phyloP scores from a whole-genome alignment of 441 rosid genomes.

The Populus hybrid region DNA sequence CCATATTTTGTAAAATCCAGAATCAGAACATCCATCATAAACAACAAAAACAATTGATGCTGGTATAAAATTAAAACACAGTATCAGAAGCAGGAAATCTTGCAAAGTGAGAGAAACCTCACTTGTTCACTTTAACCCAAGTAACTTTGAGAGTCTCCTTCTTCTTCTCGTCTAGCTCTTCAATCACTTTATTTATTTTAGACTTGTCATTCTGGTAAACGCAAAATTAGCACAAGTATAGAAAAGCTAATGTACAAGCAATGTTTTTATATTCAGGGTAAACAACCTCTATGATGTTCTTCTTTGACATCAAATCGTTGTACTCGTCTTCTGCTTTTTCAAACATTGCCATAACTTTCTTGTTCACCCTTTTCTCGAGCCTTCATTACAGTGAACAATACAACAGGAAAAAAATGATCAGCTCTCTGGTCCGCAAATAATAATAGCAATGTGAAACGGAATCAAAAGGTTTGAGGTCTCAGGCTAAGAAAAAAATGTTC shows the following conservation, averaged over 20 bases:
- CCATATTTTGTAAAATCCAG: conserved; percentile 7
- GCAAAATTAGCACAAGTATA: conserved; percentile 14
- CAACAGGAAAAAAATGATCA: conserved; percentile 18
- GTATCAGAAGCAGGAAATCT: not conserved
- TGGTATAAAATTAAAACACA: not conserved
- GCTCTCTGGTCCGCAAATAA: conserved; percentile 12
- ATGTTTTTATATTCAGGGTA: conserved; percentile 15
- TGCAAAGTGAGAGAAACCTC: not conserved
- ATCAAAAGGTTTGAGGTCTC: not conserved
- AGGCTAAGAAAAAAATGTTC: not conserved
- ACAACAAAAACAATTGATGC: not conserved
- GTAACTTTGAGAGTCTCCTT: conserved; percentile 96
- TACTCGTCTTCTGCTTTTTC: conserved; percentile 99
- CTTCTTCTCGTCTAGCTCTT: conserved; percentile 99
- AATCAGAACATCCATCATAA: conserved; percentile 1
- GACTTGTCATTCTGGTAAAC: conserved; percentile 77
- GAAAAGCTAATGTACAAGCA: conserved; percentile 13
- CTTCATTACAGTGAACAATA: conserved; percentile 37
- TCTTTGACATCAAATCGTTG: conserved; percentile 86
- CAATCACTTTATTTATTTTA: conserved; percentile 91
- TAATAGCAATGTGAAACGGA: not conserved
- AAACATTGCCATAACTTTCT: conserved; percentile 99
- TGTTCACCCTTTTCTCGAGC: conserved; percentile 95
- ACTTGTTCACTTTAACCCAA: conserved; percentile 97
- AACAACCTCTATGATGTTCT: conserved; percentile 87